Evolutionary conservation across 2,329 filamentous ascomycete species (phyloP), one percentile per base, ranked within the genome.

Genomic region (Paecilomyces sp.): DNA sequence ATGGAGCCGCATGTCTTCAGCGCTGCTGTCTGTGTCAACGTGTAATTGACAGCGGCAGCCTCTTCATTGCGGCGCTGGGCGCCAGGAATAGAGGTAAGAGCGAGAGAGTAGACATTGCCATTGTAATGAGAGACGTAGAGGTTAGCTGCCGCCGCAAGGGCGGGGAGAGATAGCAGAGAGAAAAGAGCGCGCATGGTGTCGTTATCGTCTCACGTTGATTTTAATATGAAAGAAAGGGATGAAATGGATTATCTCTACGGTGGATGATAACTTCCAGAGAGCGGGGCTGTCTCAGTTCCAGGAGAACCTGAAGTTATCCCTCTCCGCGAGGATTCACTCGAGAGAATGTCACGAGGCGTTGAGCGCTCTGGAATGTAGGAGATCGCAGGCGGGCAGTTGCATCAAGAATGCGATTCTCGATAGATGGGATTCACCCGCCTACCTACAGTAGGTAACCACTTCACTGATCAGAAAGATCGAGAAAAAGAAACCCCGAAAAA

Each of bases 51-150:
- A 28, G 66, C 65, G 54, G 61, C 63, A 52, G 63, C 56, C 51
- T 64, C 61, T 3, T 56, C 18, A 25, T 18, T 34, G n/a, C 41
- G 6, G 7, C 6, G n/a, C n/a, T 47, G 41, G 4, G 41, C n/a
- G 9, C 18, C 41, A 7, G 41, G 7, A 15, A 8, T 22, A 51
- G 31, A 15, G 25, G 52, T 60, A 22, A 76, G 65, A 24, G 67
- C 60, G 15, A 77, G 64, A 2, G 72, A 68, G 31, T 72, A 72
- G 50, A 78, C 67, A 9, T 64, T 68, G 9, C 74, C 73, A 18
- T 62, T 60, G 64, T 77, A 78, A 51, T 76, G 76, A 13, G 75
- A 71, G 47, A 73, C 72, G 60, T 72, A 77, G 55, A 78, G 70
- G 25, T 61, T 65, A 50, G 59, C 53, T 6, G 64, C 31, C 24